Percentiles rank a stretch among this genome's conserved stretches.
phyloP scores from a whole-genome alignment of 441 rosid genomes.

The Bruguiera hainesii region DNA sequence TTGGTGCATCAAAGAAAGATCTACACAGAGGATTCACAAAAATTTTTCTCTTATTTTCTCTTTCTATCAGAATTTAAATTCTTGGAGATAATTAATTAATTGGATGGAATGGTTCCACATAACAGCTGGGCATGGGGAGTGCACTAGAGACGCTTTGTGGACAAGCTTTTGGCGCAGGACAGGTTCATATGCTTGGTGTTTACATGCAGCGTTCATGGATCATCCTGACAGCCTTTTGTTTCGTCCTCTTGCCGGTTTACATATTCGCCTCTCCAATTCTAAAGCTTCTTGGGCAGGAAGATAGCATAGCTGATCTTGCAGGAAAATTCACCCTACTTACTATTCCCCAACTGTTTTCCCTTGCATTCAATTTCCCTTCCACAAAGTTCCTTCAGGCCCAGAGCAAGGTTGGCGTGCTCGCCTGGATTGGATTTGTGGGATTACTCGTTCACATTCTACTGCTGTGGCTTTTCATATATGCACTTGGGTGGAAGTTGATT shows the following conservation, averaged over 20 bases:
- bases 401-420: constrained; percentile 14
- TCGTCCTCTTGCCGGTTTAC: constrained; percentile 51
- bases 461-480: constrained; percentile 46
- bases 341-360: constrained; percentile 55
- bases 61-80: neutral
- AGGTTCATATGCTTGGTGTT: constrained; percentile 63
- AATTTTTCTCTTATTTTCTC: neutral
- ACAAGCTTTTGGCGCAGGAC: constrained; percentile 85
- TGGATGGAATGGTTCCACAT: neutral
- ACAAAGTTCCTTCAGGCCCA: constrained; percentile 20
- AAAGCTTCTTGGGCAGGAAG: constrained; percentile 53
- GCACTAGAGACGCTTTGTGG: constrained; percentile 90
- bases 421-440: constrained; percentile 46
- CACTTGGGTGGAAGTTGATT: constrained; percentile 44
- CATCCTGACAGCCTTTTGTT: constrained; percentile 37
- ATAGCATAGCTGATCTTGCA: constrained; percentile 48
- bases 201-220: constrained; percentile 88
- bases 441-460: constrained; percentile 38
- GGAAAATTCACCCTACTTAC: constrained; percentile 50
- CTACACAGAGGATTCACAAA: neutral
- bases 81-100: neutral
- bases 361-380: constrained; percentile 19
- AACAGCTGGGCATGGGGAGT: constrained; percentile 93
- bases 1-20: no score
- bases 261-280: constrained; percentile 61